Base-by-base conservation (phyloP, 495 filamentous ascomycete species). In the Trichoderma asperelloides region DNA sequence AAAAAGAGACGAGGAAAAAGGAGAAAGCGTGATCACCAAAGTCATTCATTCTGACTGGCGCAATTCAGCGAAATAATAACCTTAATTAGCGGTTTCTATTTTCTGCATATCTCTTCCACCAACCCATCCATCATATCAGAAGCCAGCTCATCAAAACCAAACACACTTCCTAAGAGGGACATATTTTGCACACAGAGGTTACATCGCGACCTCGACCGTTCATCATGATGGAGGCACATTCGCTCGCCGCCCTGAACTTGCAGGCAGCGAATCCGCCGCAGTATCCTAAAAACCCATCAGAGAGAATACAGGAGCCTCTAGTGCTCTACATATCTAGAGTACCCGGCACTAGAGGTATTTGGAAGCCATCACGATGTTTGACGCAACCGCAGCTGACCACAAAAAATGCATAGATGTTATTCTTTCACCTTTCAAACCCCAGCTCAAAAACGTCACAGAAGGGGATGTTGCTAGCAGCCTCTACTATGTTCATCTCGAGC, bases 291-390 rank as follows among this genome's bases (percentile, higher is more conserved):
- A 89, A 87, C 78, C 89, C 86, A n/a, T 87, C 84, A 13, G 85
- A 88, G 69, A 76, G 80, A 67, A 81, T 78, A 68, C 82, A 86
- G 65, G 83, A 89, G 45, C 87, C 90, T 9, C 76, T 98, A 49
- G 85, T 87, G 3, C 80, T 98, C 27, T 98, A 98, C 74, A 96
- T 98, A 69, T 93, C 93, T 13, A 82, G 92, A 66, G 93, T 98
- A 0, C 94, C 94, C 2, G 93, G 95, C 16, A 96, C 89, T 69
- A 86, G 86, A 87, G 93, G 93, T 94, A 80, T 41, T 39, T 28
- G 16, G 25, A 16, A 28, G 62, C n/a, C 47, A 43, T 51, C 63
- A 12, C 47, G 67, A 60, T 27, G 41, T 3, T 62, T n/a, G 68
- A 55, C 21, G 21, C 8, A 43, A 49, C 63, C 15, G 30, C 27